Base-by-base conservation (phyloP, 2,329 filamentous ascomycete species). In the Malbranchea cinnamomea region DNA sequence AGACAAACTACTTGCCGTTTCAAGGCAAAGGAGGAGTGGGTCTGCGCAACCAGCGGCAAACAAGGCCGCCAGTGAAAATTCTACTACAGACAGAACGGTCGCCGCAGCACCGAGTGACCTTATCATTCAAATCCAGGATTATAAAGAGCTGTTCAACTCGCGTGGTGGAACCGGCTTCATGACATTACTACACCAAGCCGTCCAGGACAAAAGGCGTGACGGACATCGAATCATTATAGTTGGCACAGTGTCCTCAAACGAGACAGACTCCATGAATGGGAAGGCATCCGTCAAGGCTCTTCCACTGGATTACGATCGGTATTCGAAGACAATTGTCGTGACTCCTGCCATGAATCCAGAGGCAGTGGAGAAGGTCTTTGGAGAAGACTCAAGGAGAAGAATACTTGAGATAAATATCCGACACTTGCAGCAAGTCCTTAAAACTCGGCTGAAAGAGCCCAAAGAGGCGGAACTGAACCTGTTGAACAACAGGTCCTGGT, bases 121-220 rank as follows among this genome's bases (percentile, higher is more conserved):
- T 5, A 74, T 95, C 34, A 63, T 91, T 22, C 82, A 82, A 42
- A 59, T 93, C 8, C 71, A 79, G 47, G 82, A 95, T 49, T 79
- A 83, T 45, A 73, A 79, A 31, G 81, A 91, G 39, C 63, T 98
- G 6, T 71, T 67, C 42, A 68, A 69, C 46, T 75, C 78, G 1
- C 52, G 67, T 4, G 73, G 82, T 34, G 82, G 83, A 7, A 63
- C 69, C 2, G 65, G 68, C 13, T 68, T 95, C 18, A 57, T 94
- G 5, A 59, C 64, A 23, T 72, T 76, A 35, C 57, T 98, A 8
- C 73, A 80, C 31, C 67, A 70, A 27, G 62, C 78, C 5, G 71
- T 92, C 15, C 76, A 85, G 43, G 68, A 70, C 35, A 67, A 76
- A 34, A 78, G 85, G 62, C 65, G 67, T 31, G 65, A 71, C 22